These are phyloP conservation scores for Nigrograna mackinnonii DNA, from an alignment of 2,329 filamentous ascomycete species.

Conservation along the genomic window DNA sequence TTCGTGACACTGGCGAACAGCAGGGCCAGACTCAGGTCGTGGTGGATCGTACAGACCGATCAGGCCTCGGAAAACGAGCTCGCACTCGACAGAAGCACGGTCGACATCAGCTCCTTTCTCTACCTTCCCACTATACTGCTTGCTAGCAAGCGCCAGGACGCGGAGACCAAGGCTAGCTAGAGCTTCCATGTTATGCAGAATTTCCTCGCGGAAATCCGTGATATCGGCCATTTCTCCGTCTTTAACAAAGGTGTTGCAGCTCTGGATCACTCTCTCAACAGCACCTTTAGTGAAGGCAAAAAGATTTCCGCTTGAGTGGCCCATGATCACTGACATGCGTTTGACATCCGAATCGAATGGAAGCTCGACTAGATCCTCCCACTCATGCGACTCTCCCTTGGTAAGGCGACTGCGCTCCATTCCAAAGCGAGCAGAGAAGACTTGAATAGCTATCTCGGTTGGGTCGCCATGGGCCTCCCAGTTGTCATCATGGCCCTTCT, in stretches of 20 bases:
- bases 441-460: slow-evolving; percentile 74
- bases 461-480: slow-evolving; percentile 41
- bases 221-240: slow-evolving; percentile 46
- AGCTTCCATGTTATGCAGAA: slow-evolving; percentile 69
- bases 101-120: slow-evolving; percentile 48
- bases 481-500: slow-evolving; percentile 43
- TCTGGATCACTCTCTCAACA: slow-evolving; percentile 62
- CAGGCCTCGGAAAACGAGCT: slow-evolving; percentile 74
- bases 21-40: slow-evolving; percentile 69
- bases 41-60: slow-evolving; percentile 85
- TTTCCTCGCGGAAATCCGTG: slow-evolving; percentile 38
- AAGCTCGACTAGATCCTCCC: slow-evolving; percentile 61
- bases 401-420: slow-evolving; percentile 55
- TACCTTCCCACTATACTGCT: slow-evolving; percentile 44
- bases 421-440: slow-evolving; percentile 71
- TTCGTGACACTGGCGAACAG: slow-evolving; percentile 22
- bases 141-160: slow-evolving; percentile 67
- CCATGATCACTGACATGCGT: slow-evolving; percentile 70
- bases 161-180: slow-evolving; percentile 69
- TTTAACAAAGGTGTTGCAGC: slow-evolving; percentile 60
- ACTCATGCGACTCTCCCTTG: slow-evolving; percentile 17
- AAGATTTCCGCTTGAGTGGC: neutral
- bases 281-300: slow-evolving; percentile 66
- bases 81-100: slow-evolving; percentile 66
- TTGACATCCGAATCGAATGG: slow-evolving; percentile 76